Conservation (phyloP, 306 rosid species). For the Castanospermum australe region DNA sequence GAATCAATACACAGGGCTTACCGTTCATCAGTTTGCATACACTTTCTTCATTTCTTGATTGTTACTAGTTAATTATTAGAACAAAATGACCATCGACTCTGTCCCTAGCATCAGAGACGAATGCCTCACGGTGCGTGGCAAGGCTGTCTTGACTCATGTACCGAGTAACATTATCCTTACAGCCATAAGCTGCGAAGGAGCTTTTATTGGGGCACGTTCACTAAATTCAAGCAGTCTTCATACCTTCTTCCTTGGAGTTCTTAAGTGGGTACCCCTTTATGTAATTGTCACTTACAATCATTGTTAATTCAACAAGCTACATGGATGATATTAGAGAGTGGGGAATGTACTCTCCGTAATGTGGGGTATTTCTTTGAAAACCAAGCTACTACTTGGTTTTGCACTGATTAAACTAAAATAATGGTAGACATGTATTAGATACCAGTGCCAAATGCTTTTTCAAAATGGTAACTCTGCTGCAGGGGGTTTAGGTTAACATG, state of each 20-base stretch:
- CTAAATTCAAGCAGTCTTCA: neutral
- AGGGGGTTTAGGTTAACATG: slow-evolving; percentile 14
- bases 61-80: neutral
- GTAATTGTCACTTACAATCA: neutral
- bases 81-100: neutral
- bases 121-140: neutral
- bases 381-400: neutral
- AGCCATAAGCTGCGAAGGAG: neutral
- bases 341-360: too few species aligned
- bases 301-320: neutral
- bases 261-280: neutral
- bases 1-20: neutral
- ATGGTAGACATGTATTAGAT: neutral
- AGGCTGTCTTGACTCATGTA: neutral
- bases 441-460: neutral
- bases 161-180: neutral
- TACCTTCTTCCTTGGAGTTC: neutral
- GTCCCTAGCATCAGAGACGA: neutral
- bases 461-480: neutral
- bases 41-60: neutral
- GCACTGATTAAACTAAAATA: neutral
- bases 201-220: slow-evolving; percentile 4
- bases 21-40: neutral
- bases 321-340: neutral
- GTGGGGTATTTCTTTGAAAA: too few species aligned